These are phyloP conservation scores for Yamagishiella unicocca DNA, from an alignment of 139 green algal genomes.

Conservation along the genomic window DNA sequence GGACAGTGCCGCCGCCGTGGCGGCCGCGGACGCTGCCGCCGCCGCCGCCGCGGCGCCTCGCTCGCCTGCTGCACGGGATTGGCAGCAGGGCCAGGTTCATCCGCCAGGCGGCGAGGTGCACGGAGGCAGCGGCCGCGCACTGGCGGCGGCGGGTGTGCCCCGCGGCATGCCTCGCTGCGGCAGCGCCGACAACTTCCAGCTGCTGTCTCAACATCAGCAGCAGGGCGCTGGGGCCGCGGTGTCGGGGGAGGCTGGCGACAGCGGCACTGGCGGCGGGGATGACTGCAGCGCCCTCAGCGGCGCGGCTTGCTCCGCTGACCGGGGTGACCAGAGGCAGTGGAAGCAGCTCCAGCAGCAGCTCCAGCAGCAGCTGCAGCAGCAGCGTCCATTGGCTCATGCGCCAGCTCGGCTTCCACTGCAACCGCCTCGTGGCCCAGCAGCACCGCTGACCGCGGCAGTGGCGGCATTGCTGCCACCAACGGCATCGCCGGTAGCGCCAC, in stretches of 20 bases:
- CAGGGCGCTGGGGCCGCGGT: constrained; percentile 26
- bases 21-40: not conserved
- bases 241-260: not conserved
- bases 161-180: constrained; percentile 24
- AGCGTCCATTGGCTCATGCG: too few relatives aligned
- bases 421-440: not conserved
- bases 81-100: too few relatives aligned
- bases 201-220: constrained; percentile 14
- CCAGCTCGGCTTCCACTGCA: too few relatives aligned
- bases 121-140: not conserved
- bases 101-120: not conserved
- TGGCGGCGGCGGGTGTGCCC: not conserved
- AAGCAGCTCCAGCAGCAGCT: not conserved
- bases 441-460: not conserved
- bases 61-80: too few relatives aligned
- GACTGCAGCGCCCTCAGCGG: constrained; percentile 26
- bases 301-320: not conserved
- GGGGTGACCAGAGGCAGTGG: not conserved
- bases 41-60: not conserved
- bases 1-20: not conserved
- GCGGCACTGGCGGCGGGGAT: not conserved
- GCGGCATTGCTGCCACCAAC: not conserved
- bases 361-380: not conserved
- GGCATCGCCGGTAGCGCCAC: not conserved
- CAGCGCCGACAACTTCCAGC: constrained; percentile 34